Conservation (phyloP, 352 stramenopile genomes). For the Phytopythium helicoides region DNA sequence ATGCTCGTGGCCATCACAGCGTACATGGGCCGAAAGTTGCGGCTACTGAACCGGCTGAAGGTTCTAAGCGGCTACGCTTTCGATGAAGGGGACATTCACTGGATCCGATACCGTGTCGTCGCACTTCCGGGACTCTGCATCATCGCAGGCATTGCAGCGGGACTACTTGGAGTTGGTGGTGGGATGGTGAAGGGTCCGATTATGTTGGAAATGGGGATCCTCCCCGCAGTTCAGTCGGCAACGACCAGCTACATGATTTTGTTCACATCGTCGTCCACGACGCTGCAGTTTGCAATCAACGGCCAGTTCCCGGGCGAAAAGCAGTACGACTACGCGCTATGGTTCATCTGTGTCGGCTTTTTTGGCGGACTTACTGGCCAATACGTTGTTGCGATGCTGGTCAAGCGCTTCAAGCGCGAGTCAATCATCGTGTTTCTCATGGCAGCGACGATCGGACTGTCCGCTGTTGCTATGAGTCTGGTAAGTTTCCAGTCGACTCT, state of each 20-base stretch:
- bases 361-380: constrained; percentile 75
- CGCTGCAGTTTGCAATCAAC: constrained; percentile 82
- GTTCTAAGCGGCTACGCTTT: constrained; percentile 78
- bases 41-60: constrained; percentile 69
- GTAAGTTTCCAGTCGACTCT: constrained; percentile 55
- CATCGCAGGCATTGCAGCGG: constrained; percentile 93
- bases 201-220: constrained; percentile 97
- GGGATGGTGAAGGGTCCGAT: constrained; percentile 97
- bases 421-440: constrained; percentile 85
- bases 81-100: constrained; percentile 93
- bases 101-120: constrained; percentile 85
- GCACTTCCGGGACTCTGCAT: constrained; percentile 93
- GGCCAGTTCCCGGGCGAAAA: constrained; percentile 72
- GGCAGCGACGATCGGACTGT: constrained; percentile 69
- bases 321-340: constrained; percentile 91
- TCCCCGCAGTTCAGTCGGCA: constrained; percentile 84
- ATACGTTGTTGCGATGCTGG: constrained; percentile 83
- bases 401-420: constrained; percentile 89
- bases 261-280: constrained; percentile 93
- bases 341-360: constrained; percentile 91
- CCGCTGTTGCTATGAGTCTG: constrained; percentile 63
- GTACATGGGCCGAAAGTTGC: constrained; percentile 52
- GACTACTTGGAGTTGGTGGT: constrained; percentile 95
- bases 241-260: constrained; percentile 92
- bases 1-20: constrained; percentile 66